Evolutionary conservation across 2,329 filamentous ascomycete species (phyloP), one percentile per base, ranked within the genome.

Genomic region (Magnaporthiopsis poae): DNA sequence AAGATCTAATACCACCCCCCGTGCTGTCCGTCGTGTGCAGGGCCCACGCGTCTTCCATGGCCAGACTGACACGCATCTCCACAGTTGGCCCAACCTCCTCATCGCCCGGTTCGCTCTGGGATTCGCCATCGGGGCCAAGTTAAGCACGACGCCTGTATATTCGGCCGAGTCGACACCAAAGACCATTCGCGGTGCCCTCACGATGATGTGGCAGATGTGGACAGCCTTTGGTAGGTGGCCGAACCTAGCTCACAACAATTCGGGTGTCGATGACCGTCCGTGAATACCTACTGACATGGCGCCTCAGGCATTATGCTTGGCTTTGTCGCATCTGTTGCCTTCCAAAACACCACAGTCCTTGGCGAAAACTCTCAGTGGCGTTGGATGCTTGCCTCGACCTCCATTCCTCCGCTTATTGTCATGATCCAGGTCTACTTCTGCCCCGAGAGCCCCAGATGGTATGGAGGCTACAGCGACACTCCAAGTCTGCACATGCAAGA

Each of bases 71-170:
- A 56, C 21, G 18, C 7, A 21, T 25, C n/a, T 56, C 18, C 3
- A 25, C 21, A 56, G 46, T 5, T 91, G 88, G 88, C 82, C 80
- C 74, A 84, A 89, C 68, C 81, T 90, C 69, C 84, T 91, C 68
- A 80, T 86, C 65, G 86, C 86, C 62, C 84, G 89, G 65, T 86
- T 91, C 66, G 79, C 87, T 3, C 82, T 91, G 70, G 90, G 90
- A 0, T 84, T 92, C 56, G 88, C 46, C 0, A 89, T 90, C 73
- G 88, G 88, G 13, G 81, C 46, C 18, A 90, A 90, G 72, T 84
- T 85, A 7, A 84, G 83, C 0, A 86, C 56, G 25, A 60, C 56
- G 21, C 63, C 63, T 35, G 63, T 65, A 15, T 65, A 60, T 56
- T 59, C 63, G 27, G 63, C 63, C 56, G 63, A 65, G 18, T 60